phyloP scores from a whole-genome alignment of 805 yeast genomes.

The Lipomyces yamadae region DNA sequence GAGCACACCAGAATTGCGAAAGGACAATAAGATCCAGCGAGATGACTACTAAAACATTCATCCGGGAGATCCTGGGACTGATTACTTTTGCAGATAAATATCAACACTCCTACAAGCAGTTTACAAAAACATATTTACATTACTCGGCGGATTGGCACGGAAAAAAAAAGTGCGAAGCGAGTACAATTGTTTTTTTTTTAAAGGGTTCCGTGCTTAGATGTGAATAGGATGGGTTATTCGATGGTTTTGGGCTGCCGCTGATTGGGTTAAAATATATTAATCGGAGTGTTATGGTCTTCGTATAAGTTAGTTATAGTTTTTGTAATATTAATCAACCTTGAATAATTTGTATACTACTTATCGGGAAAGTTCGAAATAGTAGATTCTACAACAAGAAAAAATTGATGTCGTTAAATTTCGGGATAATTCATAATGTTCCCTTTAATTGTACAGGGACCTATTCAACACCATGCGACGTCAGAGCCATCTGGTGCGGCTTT shows the following conservation, averaged over 20 bases:
- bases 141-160: no score
- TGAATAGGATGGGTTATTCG: slow-evolving; percentile 11
- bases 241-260: background rate
- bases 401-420: no score
- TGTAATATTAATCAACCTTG: background rate
- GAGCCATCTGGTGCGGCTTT: no score
- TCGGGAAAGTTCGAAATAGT: background rate
- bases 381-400: no score
- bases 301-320: background rate
- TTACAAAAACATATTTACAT: background rate
- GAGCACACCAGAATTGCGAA: slow-evolving; percentile 9
- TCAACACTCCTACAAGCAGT: background rate
- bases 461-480: no score
- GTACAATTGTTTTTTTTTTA: no score
- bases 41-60: slow-evolving; percentile 16
- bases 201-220: background rate
- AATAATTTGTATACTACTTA: background rate
- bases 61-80: background rate
- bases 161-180: no score
- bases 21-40: slow-evolving; percentile 37
- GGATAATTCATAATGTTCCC: no score
- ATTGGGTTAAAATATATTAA: background rate
- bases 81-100: background rate
- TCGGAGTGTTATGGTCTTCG: slow-evolving; percentile 7
- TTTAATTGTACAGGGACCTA: no score